Percentiles rank a stretch among this genome's conserved stretches.
phyloP scores from a whole-genome alignment of 805 yeast genomes.

The Ogataea haglerorum region DNA sequence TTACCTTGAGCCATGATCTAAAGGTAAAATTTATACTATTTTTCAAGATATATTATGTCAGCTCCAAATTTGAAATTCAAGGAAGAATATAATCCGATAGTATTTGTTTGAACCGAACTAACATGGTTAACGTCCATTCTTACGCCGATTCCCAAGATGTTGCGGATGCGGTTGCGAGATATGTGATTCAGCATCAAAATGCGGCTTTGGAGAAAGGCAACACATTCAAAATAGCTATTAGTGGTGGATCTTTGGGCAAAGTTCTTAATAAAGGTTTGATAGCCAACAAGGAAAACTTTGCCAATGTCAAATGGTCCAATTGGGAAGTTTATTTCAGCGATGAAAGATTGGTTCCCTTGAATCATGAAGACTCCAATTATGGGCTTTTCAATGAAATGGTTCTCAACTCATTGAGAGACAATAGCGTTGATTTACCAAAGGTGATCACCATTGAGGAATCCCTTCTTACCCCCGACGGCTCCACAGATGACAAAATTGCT shows the following conservation, averaged over 20 bases:
- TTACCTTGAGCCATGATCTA: slow-evolving; percentile 71
- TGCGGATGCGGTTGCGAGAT: slow-evolving; percentile 63
- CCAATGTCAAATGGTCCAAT: slow-evolving; percentile 57
- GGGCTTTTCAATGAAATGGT: slow-evolving; percentile 71
- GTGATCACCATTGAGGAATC: slow-evolving; percentile 65
- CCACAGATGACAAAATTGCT: slow-evolving; percentile 55
- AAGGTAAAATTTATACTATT: not conserved
- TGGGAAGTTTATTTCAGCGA: slow-evolving; percentile 88
- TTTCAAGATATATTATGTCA: slow-evolving; percentile 3
- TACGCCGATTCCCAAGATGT: slow-evolving; percentile 56
- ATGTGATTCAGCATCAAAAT: slow-evolving; percentile 60
- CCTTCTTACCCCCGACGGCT: slow-evolving; percentile 53
- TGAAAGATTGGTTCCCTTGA: slow-evolving; percentile 83
- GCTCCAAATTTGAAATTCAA: not conserved
- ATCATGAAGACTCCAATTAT: slow-evolving; percentile 81
- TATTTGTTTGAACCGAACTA: not conserved
- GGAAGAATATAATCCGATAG: slow-evolving; percentile 3
- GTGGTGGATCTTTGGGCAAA: slow-evolving; percentile 88
- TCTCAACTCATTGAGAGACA: slow-evolving; percentile 43
- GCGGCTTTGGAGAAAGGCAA: slow-evolving; percentile 43
- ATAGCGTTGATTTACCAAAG: slow-evolving; percentile 48
- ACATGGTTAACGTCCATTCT: slow-evolving; percentile 40
- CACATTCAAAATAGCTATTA: slow-evolving; percentile 71
- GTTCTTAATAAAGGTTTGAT: slow-evolving; percentile 66
- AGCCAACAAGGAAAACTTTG: slow-evolving; percentile 44